Evolutionary conservation across 345 rosid species (phyloP).

Genomic region (Excoecaria cochinchinensis): DNA sequence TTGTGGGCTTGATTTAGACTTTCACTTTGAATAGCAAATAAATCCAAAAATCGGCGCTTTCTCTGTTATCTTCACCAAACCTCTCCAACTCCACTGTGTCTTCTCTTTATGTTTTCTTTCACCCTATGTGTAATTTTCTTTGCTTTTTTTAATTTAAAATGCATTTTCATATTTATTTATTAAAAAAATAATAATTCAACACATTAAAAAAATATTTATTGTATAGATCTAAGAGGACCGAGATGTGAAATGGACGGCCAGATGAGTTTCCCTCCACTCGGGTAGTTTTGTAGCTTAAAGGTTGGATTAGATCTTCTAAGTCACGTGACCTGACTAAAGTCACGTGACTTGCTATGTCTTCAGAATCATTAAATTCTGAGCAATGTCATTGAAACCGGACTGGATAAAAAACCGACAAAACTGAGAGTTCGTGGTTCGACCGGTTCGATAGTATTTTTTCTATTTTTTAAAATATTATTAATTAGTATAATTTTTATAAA

Average conservation of each 20-base stretch:
- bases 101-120: background rate
- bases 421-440: too few species aligned
- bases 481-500: too few species aligned
- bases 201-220: conserved; percentile 9
- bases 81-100: background rate
- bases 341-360: conserved; percentile 1
- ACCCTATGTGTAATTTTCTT: background rate
- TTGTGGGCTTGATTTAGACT: background rate
- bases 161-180: background rate
- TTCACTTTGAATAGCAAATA: conserved; percentile 4
- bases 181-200: too few species aligned
- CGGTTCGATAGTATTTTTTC: too few species aligned
- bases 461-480: too few species aligned
- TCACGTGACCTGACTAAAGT: background rate
- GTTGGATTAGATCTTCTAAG: background rate
- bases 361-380: too few species aligned
- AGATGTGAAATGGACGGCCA: conserved; percentile 29
- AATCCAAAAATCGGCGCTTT: conserved; percentile 25
- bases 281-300: background rate
- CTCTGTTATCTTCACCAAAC: conserved; percentile 28
- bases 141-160: background rate
- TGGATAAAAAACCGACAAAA: too few species aligned
- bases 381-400: too few species aligned
- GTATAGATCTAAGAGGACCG: background rate
- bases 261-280: conserved; percentile 47